Evolutionary conservation across 805 yeast species (phyloP).

Genomic region (Torulaspora maleeae): DNA sequence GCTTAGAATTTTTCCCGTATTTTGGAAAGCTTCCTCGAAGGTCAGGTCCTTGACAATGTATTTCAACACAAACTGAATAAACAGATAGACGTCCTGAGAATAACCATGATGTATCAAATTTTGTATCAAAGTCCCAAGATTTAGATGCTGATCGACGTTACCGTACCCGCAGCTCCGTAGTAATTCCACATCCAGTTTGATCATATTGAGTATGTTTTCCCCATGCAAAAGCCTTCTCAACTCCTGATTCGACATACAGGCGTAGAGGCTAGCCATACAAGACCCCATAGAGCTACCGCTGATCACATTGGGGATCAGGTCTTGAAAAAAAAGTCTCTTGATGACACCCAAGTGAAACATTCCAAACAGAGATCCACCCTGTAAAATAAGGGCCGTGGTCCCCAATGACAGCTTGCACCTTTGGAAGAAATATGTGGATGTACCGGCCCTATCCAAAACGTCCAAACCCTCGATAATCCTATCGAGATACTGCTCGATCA

Average conservation of each 20-base stretch:
- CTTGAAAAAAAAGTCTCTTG: slow-evolving; percentile 69
- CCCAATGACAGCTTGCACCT: slow-evolving; percentile 84
- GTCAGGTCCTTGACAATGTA: slow-evolving; percentile 76
- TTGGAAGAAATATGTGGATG: slow-evolving; percentile 70
- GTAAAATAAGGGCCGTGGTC: slow-evolving; percentile 81
- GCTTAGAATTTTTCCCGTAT: slow-evolving; percentile 74
- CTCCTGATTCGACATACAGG: slow-evolving; percentile 67
- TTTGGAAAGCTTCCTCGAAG: slow-evolving; percentile 85
- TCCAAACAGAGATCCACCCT: slow-evolving; percentile 95
- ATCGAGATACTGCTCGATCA: slow-evolving; percentile 64
- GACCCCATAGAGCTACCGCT: slow-evolving; percentile 96
- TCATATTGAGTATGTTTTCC: slow-evolving; percentile 38
- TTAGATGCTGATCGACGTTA: slow-evolving; percentile 34
- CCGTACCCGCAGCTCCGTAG: slow-evolving; percentile 47
- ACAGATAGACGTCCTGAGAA: slow-evolving; percentile 77
- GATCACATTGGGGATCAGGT: slow-evolving; percentile 75
- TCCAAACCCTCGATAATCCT: slow-evolving; percentile 71
- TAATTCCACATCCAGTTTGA: slow-evolving; percentile 55
- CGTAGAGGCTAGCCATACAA: slow-evolving; percentile 79
- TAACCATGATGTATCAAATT: slow-evolving; percentile 75
- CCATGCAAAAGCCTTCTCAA: slow-evolving; percentile 44
- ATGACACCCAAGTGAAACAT: slow-evolving; percentile 91
- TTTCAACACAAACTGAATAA: slow-evolving; percentile 66
- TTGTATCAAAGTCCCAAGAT: slow-evolving; percentile 62
- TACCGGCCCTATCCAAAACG: slow-evolving; percentile 51